phyloP scores from a whole-genome alignment of 1,284 basidiomycete genomes.

The Trametes versicolor region DNA sequence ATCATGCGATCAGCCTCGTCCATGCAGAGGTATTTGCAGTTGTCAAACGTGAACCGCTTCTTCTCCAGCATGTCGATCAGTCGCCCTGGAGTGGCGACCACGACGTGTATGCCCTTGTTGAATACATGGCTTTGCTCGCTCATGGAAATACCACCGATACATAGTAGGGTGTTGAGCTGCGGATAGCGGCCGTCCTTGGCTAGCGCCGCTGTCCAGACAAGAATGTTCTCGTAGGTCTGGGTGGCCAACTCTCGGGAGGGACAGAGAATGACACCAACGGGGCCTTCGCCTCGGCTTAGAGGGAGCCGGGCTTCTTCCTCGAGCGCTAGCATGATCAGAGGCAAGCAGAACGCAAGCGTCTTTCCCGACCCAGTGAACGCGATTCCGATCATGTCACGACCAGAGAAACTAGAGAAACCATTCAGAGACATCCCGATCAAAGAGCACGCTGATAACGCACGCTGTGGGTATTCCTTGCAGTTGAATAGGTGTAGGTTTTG shows the following conservation, averaged over 20 bases:
- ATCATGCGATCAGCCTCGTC: constrained; percentile 99
- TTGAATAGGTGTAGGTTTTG: constrained; percentile 94
- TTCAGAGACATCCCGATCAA: background rate
- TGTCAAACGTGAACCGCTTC: constrained; percentile 89
- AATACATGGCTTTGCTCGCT: constrained; percentile 93
- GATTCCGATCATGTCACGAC: constrained; percentile 96
- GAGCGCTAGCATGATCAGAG: constrained; percentile 93
- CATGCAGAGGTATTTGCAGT: constrained; percentile 96
- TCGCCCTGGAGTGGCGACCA: constrained; percentile 95
- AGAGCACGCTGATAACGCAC: constrained; percentile 54
- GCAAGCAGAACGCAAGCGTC: constrained; percentile 89
- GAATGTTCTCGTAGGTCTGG: constrained; percentile 96
- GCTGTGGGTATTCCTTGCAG: constrained; percentile 96
- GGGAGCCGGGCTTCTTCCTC: constrained; percentile 94
- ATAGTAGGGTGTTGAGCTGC: constrained; percentile 87
- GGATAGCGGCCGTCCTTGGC: constrained; percentile 87
- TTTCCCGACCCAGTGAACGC: constrained; percentile 80
- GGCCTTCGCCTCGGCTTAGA: constrained; percentile 93
- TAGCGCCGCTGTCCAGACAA: constrained; percentile 86
- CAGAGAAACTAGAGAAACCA: constrained; percentile 71
- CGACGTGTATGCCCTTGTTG: constrained; percentile 92
- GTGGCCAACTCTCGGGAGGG: constrained; percentile 94
- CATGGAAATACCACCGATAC: constrained; percentile 99
- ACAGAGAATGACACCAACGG: constrained; percentile 94
- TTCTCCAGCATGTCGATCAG: constrained; percentile 98